Evolutionary conservation across 345 rosid species (phyloP).

Genomic region (Mangifera indica): DNA sequence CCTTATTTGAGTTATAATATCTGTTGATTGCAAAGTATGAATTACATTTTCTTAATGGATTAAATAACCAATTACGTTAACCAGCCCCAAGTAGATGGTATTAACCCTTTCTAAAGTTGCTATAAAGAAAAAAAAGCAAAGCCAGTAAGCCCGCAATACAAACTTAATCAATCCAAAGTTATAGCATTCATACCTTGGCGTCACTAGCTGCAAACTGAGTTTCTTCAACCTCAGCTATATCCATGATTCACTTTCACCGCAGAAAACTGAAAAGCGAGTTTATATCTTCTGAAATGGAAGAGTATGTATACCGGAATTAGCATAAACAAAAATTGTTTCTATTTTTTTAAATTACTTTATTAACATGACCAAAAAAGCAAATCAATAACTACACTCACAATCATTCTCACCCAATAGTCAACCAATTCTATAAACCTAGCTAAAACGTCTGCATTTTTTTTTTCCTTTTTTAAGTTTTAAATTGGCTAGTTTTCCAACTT

Average conservation of each 20-base stretch:
- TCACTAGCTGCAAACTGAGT: slow-evolving; percentile 84
- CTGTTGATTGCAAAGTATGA: neutral
- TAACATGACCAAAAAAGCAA: neutral
- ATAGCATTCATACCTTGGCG: slow-evolving; percentile 72
- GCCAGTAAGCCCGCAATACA: neutral
- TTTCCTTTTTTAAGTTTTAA: no score
- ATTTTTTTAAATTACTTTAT: neutral
- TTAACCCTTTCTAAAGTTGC: neutral
- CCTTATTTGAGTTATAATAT: neutral
- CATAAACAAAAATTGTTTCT: neutral
- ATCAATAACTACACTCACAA: neutral
- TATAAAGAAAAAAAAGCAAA: neutral
- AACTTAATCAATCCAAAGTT: neutral
- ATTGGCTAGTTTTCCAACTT: slow-evolving; percentile 1
- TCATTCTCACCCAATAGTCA: neutral
- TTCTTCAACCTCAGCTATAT: slow-evolving; percentile 82
- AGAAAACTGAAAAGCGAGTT: slow-evolving; percentile 29
- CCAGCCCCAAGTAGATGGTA: neutral
- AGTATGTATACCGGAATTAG: slow-evolving; percentile 21
- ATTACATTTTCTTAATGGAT: neutral
- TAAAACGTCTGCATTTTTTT: no score
- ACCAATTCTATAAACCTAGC: neutral
- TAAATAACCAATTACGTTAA: neutral
- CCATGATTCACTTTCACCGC: slow-evolving; percentile 59
- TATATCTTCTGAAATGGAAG: slow-evolving; percentile 41